phyloP scores from a whole-genome alignment of 106 monocot species.

The Posidonia australis region DNA sequence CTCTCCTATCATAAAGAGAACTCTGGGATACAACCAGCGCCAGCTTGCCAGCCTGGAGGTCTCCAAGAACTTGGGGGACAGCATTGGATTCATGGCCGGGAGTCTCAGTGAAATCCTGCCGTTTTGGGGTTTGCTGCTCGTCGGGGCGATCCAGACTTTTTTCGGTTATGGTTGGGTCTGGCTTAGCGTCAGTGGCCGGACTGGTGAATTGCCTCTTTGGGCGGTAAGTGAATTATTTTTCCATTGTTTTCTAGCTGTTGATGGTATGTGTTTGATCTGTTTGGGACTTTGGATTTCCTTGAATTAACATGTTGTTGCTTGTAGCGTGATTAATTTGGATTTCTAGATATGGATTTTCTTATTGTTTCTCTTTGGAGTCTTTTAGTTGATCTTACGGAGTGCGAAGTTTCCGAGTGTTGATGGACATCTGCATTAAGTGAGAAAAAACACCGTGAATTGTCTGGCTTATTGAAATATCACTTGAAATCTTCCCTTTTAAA shows the following conservation, averaged over 20 bases:
- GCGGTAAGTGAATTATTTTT: slow-evolving; percentile 33
- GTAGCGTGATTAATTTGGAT: too few species aligned
- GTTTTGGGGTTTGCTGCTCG: slow-evolving; percentile 52
- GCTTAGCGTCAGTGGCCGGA: slow-evolving; percentile 48
- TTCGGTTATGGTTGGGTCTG: slow-evolving; percentile 80
- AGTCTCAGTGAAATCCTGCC: slow-evolving; percentile 50
- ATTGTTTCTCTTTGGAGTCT: too few species aligned
- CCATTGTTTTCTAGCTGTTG: not conserved
- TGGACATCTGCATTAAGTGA: too few species aligned
- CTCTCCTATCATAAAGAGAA: slow-evolving; percentile 62
- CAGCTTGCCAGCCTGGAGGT: slow-evolving; percentile 60
- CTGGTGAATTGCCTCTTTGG: slow-evolving; percentile 47
- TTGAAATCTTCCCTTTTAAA: too few species aligned
- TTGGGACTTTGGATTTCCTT: too few species aligned
- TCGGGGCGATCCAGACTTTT: slow-evolving; percentile 65
- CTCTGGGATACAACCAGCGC: slow-evolving; percentile 68
- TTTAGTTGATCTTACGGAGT: too few species aligned
- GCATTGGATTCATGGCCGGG: slow-evolving; percentile 64
- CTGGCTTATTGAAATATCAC: too few species aligned
- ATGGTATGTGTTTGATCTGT: too few species aligned
- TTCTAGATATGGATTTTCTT: too few species aligned
- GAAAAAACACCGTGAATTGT: too few species aligned
- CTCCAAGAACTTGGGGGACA: slow-evolving; percentile 75
- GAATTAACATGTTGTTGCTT: too few species aligned
- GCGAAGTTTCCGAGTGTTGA: too few species aligned